A percentile compares a stretch with the other conserved stretches of the same genome.
Evolutionary conservation across 768 basidiomycete species (phyloP).

Genomic region (Serendipita sp.): DNA sequence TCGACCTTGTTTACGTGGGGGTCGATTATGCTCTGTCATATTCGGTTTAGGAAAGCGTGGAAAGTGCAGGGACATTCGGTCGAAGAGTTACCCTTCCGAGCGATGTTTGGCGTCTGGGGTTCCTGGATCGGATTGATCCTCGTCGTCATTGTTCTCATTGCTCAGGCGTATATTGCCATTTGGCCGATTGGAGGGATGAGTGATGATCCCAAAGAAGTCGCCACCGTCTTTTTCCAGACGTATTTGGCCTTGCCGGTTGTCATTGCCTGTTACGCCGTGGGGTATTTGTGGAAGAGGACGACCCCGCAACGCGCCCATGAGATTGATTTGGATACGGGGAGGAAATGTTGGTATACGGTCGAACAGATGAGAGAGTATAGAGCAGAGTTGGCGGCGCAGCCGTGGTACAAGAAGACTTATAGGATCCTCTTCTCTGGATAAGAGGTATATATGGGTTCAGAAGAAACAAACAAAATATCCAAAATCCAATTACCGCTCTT

Average conservation of each 20-base stretch:
- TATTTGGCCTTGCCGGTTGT: background rate
- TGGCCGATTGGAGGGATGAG: background rate
- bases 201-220: background rate
- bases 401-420: constrained; percentile 1
- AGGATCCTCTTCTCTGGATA: background rate
- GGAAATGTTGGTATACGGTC: background rate
- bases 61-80: constrained; percentile 32
- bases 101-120: background rate
- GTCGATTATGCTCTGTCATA: constrained; percentile 35
- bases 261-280: background rate
- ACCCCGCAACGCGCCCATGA: background rate
- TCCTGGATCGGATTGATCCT: background rate
- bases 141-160: background rate
- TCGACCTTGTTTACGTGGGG: constrained; percentile 54
- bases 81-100: constrained; percentile 37
- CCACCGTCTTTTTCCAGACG: background rate
- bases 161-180: background rate
- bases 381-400: background rate
- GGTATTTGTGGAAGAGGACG: background rate
- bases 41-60: constrained; percentile 52
- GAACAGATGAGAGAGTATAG: background rate
- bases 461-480: too few relatives aligned
- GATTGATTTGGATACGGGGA: background rate
- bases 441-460: background rate
- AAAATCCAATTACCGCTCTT: too few relatives aligned